Conservation (phyloP, 2,329 filamentous ascomycete species). For the Hypoxylon rubiginosum region DNA sequence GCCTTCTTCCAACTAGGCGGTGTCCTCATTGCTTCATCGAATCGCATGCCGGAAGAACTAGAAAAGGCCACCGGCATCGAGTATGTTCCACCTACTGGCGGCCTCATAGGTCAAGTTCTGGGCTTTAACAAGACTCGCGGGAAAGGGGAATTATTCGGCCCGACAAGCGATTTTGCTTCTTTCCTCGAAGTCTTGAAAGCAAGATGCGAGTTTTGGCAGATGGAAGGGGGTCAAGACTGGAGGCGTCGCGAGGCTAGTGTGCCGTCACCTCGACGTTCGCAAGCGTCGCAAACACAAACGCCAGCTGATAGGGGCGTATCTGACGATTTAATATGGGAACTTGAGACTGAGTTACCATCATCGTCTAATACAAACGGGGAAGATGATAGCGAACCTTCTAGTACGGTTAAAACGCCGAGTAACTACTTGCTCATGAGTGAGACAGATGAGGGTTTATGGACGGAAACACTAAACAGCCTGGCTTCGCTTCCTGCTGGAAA, state of each 20-base stretch:
- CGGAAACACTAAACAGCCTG: slow-evolving; percentile 27
- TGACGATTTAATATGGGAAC: slow-evolving; percentile 1
- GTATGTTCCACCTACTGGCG: slow-evolving; percentile 69
- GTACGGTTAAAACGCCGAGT: slow-evolving; percentile 41
- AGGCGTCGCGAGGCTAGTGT: slow-evolving; percentile 66
- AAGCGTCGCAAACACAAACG: slow-evolving; percentile 28
- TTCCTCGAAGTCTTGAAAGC: slow-evolving; percentile 83
- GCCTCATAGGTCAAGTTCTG: slow-evolving; percentile 64
- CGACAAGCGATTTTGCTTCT: slow-evolving; percentile 78
- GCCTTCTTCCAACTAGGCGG: slow-evolving; percentile 86
- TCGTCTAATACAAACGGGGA: slow-evolving; percentile 12
- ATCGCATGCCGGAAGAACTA: slow-evolving; percentile 86
- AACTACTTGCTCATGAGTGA: slow-evolving; percentile 48
- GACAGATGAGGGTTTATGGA: slow-evolving; percentile 51
- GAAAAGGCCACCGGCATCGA: slow-evolving; percentile 80
- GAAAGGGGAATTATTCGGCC: slow-evolving; percentile 67
- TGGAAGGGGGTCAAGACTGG: slow-evolving; percentile 82
- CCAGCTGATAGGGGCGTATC: slow-evolving; percentile 24
- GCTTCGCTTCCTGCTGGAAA: slow-evolving; percentile 16
- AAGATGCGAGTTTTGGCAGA: slow-evolving; percentile 86
- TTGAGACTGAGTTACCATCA: background rate
- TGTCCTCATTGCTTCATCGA: slow-evolving; percentile 83
- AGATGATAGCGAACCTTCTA: slow-evolving; percentile 18
- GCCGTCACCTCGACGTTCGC: slow-evolving; percentile 46
- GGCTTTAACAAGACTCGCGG: slow-evolving; percentile 55